Conservation (phyloP, 352 stramenopile genomes). For the Phytophthora vignae region DNA sequence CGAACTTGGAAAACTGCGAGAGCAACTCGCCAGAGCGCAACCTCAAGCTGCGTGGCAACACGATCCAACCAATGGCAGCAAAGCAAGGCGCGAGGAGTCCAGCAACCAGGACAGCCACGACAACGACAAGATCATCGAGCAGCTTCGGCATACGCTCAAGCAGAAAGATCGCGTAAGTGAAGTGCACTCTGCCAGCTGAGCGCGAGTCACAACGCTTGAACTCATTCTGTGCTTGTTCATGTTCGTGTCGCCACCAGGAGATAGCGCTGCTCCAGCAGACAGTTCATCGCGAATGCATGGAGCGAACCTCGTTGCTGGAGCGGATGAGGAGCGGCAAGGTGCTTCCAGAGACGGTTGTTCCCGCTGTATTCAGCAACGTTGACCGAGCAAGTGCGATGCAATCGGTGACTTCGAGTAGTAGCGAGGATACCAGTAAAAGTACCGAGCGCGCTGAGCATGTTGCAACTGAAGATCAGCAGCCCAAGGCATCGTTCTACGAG, state of each 20-base stretch:
- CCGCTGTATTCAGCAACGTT: background rate
- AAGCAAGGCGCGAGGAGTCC: conserved; percentile 6
- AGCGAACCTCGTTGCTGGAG: conserved; percentile 80
- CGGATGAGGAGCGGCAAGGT: conserved; percentile 76
- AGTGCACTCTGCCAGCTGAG: conserved; percentile 1
- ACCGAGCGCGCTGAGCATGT: conserved; percentile 14
- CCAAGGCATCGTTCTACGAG: conserved; percentile 79
- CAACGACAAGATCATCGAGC: conserved; percentile 50
- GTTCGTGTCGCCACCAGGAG: conserved; percentile 46
- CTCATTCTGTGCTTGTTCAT: background rate
- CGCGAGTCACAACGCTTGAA: background rate
- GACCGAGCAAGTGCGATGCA: conserved; percentile 7
- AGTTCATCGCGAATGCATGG: conserved; percentile 84
- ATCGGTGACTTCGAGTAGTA: conserved; percentile 13
- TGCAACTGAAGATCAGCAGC: conserved; percentile 20
- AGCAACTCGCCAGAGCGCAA: background rate
- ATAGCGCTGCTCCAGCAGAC: conserved; percentile 81
- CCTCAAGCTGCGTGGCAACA: conserved; percentile 19
- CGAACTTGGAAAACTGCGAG: conserved; percentile 25
- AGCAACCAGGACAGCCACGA: conserved; percentile 62
- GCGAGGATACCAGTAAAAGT: conserved; percentile 33
- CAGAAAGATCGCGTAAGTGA: conserved; percentile 64
- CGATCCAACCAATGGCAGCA: conserved; percentile 8
- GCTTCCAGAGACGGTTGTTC: conserved; percentile 51
- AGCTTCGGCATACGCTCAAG: conserved; percentile 46